phyloP scores from a whole-genome alignment of 345 rosid genomes.

The Citrus sp. region DNA sequence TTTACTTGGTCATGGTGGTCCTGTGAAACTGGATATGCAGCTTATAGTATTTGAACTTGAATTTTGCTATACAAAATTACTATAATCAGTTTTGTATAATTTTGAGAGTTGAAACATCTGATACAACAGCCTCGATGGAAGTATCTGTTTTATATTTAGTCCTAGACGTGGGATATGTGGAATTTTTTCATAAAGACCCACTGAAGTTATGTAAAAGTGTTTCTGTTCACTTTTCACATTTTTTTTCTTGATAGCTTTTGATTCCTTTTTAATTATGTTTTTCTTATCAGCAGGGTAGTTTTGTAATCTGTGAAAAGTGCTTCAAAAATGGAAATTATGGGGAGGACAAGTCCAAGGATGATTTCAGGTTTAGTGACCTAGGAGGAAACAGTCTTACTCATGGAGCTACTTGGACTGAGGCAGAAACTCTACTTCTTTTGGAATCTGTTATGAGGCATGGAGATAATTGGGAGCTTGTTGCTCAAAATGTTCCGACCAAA shows the following conservation, averaged over 20 bases:
- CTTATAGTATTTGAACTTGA: background rate
- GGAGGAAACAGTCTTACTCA: conserved; percentile 8
- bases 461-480: conserved; percentile 92
- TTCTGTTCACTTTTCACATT: background rate
- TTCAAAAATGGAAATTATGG: conserved; percentile 54
- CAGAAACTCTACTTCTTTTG: conserved; percentile 70
- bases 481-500: conserved; percentile 70
- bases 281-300: conserved; percentile 37
- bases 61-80: background rate
- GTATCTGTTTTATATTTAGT: background rate
- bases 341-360: conserved; percentile 53
- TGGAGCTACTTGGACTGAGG: conserved; percentile 76
- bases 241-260: background rate
- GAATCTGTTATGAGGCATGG: conserved; percentile 81
- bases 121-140: background rate
- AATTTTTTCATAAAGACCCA: background rate
- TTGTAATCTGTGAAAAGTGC: conserved; percentile 59
- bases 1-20: background rate
- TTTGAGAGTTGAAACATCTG: background rate
- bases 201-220: background rate
- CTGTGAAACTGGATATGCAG: background rate
- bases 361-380: conserved; percentile 49
- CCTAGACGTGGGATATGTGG: background rate
- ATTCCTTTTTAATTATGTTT: background rate
- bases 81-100: background rate